These are phyloP conservation scores for Adiantum capillusveneris DNA, from an alignment of 75 land plant species.

Conservation along the genomic window DNA sequence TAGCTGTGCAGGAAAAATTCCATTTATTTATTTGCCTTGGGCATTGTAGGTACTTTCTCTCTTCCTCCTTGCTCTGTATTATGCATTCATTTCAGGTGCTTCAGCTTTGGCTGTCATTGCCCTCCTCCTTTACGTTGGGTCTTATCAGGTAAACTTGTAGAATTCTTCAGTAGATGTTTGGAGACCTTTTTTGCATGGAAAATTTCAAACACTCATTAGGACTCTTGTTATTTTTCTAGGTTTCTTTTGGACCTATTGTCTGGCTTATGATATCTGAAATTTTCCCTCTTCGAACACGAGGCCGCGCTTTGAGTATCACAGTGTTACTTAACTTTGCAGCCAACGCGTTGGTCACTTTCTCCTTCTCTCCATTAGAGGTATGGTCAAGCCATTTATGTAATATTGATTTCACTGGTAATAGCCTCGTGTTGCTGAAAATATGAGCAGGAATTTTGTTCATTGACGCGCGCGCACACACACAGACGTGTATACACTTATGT, in stretches of 20 bases:
- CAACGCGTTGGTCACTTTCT: slow-evolving; percentile 92
- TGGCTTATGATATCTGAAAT: slow-evolving; percentile 99
- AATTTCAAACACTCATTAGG: too few species aligned
- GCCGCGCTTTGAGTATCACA: slow-evolving; percentile 86
- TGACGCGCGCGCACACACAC: too few species aligned
- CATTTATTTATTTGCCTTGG: slow-evolving; percentile 1
- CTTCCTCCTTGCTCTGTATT: slow-evolving; percentile 67
- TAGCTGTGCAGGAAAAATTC: too few species aligned
- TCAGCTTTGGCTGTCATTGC: slow-evolving; percentile 72
- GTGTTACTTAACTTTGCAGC: slow-evolving; percentile 81
- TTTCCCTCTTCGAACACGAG: slow-evolving; percentile 89
- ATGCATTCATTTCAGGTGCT: slow-evolving; percentile 40
- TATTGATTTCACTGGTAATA: too few species aligned
- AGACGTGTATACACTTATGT: too few species aligned
- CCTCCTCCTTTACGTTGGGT: slow-evolving; percentile 75
- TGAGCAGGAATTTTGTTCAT: too few species aligned
- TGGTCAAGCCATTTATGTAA: too few species aligned
- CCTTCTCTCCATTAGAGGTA: slow-evolving; percentile 86
- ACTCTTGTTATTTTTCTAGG: slow-evolving; percentile 25
- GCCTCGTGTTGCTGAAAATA: too few species aligned
- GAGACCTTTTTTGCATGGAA: too few species aligned
- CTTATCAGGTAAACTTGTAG: slow-evolving; percentile 51
- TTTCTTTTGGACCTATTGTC: slow-evolving; percentile 96
- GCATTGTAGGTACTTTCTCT: slow-evolving; percentile 50
- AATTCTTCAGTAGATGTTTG: too few species aligned